phyloP scores from a whole-genome alignment of 2,329 filamentous ascomycete genomes.

The Pseudogymnoascus sp. region DNA sequence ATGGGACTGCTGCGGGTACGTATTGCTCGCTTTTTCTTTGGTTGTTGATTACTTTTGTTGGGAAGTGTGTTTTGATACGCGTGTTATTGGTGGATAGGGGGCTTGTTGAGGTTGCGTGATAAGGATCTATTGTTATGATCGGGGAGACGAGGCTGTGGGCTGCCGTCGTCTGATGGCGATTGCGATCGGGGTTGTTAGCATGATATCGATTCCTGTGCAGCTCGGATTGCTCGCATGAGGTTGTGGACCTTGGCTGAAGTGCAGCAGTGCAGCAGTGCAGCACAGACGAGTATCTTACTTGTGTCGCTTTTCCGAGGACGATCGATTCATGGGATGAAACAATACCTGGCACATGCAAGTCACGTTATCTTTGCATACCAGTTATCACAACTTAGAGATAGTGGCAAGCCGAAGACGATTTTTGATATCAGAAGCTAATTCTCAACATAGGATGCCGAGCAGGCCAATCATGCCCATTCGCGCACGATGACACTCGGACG shows the following conservation, averaged over 20 bases:
- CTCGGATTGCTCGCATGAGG: conserved; percentile 15
- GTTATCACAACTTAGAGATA: conserved; percentile 9
- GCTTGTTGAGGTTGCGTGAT: neutral
- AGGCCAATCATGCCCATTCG: conserved; percentile 41
- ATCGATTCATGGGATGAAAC: conserved; percentile 14
- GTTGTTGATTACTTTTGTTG: neutral
- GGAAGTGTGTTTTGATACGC: neutral
- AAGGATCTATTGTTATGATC: neutral
- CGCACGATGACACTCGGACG: conserved; percentile 33
- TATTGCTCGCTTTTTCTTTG: neutral
- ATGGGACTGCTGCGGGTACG: conserved; percentile 2
- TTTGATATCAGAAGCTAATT: conserved; percentile 20
- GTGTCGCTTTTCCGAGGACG: conserved; percentile 5
- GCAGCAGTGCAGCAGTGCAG: neutral
- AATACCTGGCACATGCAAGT: conserved; percentile 20
- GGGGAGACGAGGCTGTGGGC: neutral
- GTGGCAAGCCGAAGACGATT: conserved; percentile 12
- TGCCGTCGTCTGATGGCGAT: neutral
- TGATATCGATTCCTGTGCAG: conserved; percentile 7
- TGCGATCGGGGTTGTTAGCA: conserved; percentile 2
- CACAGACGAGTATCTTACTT: neutral
- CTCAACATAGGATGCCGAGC: conserved; percentile 39
- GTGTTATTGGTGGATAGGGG: neutral
- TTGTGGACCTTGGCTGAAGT: conserved; percentile 11
- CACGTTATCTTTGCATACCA: neutral